These are phyloP conservation scores for Effrenium voratum DNA, from an alignment of 73 alveolate species.

Conservation along the genomic window DNA sequence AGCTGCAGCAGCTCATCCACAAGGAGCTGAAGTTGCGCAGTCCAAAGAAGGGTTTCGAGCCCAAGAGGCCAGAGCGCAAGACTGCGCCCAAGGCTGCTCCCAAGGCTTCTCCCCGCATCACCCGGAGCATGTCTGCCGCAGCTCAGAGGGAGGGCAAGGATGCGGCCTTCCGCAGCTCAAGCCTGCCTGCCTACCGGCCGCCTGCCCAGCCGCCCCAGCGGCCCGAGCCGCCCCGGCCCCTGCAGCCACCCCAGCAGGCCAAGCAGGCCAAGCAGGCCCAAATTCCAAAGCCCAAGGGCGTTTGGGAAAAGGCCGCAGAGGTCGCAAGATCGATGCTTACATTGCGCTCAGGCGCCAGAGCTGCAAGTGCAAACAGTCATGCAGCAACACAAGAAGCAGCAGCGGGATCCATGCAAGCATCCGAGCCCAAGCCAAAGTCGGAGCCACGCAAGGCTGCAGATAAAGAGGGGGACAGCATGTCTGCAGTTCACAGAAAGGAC, in stretches of 20 bases:
- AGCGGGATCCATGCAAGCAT: background rate
- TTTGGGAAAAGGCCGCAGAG: too few species aligned
- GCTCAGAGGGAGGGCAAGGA: too few species aligned
- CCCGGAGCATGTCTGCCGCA: background rate
- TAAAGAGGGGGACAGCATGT: too few species aligned
- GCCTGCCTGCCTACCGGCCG: background rate
- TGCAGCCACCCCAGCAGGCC: background rate
- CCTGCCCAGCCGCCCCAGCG: background rate
- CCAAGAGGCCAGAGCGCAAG: background rate
- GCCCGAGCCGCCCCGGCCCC: background rate
- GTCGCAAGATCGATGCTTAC: too few species aligned
- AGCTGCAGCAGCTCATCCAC: too few species aligned
- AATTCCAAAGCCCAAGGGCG: too few species aligned
- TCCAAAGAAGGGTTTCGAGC: background rate
- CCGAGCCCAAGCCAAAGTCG: background rate
- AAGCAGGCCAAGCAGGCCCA: too few species aligned
- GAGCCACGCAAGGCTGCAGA: too few species aligned
- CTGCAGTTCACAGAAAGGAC: too few species aligned
- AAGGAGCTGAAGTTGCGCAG: too few species aligned
- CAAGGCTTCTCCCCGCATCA: too few species aligned
- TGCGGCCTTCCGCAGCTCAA: background rate
- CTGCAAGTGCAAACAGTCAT: background rate
- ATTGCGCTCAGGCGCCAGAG: background rate
- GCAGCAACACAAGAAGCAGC: background rate
- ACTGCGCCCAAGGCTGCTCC: background rate